phyloP scores from a whole-genome alignment of 306 rosid genomes.

The Ziziphus jujuba region DNA sequence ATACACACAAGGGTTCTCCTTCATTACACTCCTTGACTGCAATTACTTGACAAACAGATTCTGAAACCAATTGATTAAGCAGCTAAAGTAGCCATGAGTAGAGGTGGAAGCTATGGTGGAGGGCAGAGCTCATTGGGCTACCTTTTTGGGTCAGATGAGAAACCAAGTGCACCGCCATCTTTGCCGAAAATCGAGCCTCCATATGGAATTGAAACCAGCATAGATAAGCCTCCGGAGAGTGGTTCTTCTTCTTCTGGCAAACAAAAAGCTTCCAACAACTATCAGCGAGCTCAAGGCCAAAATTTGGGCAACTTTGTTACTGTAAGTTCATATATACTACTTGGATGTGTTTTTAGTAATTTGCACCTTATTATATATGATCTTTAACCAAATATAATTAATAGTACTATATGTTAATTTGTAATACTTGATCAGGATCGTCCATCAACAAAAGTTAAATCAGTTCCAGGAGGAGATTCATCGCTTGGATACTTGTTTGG shows the following conservation, averaged over 20 bases:
- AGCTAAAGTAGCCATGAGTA: conserved; percentile 49
- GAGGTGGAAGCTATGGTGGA: conserved; percentile 73
- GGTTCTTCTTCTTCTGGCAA: conserved; percentile 32
- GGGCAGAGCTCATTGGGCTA: conserved; percentile 75
- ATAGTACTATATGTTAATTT: not conserved
- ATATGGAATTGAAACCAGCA: conserved; percentile 43
- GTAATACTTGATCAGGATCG: conserved; percentile 47
- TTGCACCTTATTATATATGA: conserved; percentile 3
- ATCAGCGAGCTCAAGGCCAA: conserved; percentile 48
- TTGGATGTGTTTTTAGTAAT: not conserved
- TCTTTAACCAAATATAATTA: too few species aligned
- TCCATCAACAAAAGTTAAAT: conserved; percentile 72
- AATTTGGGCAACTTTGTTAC: conserved; percentile 53
- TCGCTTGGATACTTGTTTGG: conserved; percentile 90
- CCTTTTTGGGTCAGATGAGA: conserved; percentile 63
- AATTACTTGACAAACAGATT: not conserved
- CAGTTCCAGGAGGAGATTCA: conserved; percentile 85
- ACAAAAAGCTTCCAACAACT: conserved; percentile 35
- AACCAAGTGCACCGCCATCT: conserved; percentile 39
- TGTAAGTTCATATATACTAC: conserved; percentile 36
- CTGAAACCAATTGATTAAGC: conserved; percentile 9
- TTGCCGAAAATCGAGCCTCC: conserved; percentile 45
- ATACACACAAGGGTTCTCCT: conserved; percentile 28
- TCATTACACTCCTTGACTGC: not conserved
- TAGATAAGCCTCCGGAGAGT: conserved; percentile 21